Evolutionary conservation across 179 eudicot species (phyloP).

Genomic region (Camellia oleifera): DNA sequence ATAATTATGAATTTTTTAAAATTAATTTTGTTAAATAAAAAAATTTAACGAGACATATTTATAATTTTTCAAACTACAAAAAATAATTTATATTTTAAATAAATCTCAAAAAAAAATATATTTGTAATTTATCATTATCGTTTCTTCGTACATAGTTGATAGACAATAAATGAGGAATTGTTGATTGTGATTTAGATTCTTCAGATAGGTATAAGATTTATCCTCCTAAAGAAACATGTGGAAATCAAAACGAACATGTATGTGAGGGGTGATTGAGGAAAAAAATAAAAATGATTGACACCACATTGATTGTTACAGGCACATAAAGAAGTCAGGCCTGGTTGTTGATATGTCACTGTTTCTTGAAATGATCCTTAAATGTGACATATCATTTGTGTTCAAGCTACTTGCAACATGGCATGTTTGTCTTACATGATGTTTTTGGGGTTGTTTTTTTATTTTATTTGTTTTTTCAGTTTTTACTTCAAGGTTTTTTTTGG

Average conservation of each 20-base stretch:
- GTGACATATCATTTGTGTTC: neutral
- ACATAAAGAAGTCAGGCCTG: neutral
- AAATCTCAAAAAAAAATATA: no score
- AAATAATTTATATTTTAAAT: no score
- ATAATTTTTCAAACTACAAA: no score
- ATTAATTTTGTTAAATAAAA: no score
- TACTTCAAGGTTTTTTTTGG: no score
- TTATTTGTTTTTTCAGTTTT: neutral
- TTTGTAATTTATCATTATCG: no score
- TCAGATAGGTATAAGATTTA: neutral
- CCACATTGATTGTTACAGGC: neutral
- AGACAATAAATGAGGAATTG: no score
- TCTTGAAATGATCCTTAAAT: slow-evolving; percentile 9
- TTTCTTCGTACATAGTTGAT: no score
- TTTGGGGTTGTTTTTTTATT: no score
- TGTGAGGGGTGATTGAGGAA: neutral
- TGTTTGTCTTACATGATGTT: neutral
- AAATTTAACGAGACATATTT: no score
- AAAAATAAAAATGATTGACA: neutral
- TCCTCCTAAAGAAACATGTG: neutral
- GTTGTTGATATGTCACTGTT: slow-evolving; percentile 5
- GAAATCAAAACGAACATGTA: neutral
- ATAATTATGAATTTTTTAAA: no score
- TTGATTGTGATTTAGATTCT: neutral
- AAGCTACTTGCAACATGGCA: neutral